Percentiles rank a stretch among this genome's conserved stretches.
Conservation (phyloP, 495 filamentous ascomycete genomes). For the Rusavskia elegans region DNA sequence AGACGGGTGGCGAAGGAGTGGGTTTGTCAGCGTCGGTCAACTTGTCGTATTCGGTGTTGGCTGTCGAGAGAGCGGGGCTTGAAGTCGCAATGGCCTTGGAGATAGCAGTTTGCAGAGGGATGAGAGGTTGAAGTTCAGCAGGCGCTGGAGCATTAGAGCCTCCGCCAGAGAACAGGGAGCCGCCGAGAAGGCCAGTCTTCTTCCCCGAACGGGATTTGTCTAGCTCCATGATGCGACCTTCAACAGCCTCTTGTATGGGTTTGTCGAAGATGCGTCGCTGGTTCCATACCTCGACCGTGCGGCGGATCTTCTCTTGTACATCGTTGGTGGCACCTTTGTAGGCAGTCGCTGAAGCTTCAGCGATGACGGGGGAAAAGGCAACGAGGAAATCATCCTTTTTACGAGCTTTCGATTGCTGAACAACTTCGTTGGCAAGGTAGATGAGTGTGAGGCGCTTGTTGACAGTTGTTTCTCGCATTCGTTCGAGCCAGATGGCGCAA, state of each 20-base stretch:
- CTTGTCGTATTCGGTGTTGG: slow-evolving; percentile 68
- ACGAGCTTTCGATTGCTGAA: slow-evolving; percentile 83
- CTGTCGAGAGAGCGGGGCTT: slow-evolving; percentile 44
- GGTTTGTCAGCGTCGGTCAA: slow-evolving; percentile 50
- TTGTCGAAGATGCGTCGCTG: slow-evolving; percentile 71
- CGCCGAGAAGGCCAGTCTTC: slow-evolving; percentile 51
- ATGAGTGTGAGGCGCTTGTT: slow-evolving; percentile 80
- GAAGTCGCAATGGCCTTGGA: slow-evolving; percentile 49
- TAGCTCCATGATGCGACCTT: slow-evolving; percentile 61
- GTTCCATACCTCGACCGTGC: slow-evolving; percentile 90
- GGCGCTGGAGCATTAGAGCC: slow-evolving; percentile 42
- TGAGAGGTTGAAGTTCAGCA: slow-evolving; percentile 57
- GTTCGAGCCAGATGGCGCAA: slow-evolving; percentile 74
- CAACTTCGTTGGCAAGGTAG: slow-evolving; percentile 94
- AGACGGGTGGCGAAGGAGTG: slow-evolving; percentile 65
- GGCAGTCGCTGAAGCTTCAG: slow-evolving; percentile 65
- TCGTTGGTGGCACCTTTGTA: slow-evolving; percentile 77
- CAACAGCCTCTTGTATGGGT: slow-evolving; percentile 61
- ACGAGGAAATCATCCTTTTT: slow-evolving; percentile 81
- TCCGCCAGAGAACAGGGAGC: slow-evolving; percentile 46
- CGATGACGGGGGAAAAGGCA: slow-evolving; percentile 80
- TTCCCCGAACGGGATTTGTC: slow-evolving; percentile 55
- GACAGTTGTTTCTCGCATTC: slow-evolving; percentile 67
- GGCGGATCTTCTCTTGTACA: slow-evolving; percentile 69
- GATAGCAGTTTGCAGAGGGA: slow-evolving; percentile 54